A percentile compares a stretch with the other conserved stretches of the same genome.
phyloP scores from a whole-genome alignment of 2,329 filamentous ascomycete species.

The Scorias spongiosa region DNA sequence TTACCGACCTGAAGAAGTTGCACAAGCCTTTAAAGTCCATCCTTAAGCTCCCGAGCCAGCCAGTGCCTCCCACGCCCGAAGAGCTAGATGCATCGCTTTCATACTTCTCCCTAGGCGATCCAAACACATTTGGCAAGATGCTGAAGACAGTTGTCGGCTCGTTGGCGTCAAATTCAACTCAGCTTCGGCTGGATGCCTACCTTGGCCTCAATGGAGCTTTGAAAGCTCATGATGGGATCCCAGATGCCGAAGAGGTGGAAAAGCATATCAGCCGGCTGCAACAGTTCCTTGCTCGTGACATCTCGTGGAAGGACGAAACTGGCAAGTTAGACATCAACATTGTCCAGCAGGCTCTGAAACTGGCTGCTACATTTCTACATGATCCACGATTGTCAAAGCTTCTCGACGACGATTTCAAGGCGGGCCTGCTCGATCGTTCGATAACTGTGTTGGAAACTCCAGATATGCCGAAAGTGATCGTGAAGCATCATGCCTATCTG shows the following conservation, averaged over 20 bases:
- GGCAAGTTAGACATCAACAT: conserved; percentile 49
- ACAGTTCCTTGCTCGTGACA: conserved; percentile 72
- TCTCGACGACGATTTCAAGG: conserved; percentile 62
- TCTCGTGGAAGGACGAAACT: conserved; percentile 42
- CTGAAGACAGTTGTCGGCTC: conserved; percentile 72
- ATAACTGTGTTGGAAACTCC: conserved; percentile 58
- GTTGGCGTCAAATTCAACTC: conserved; percentile 57
- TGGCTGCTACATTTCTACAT: conserved; percentile 64
- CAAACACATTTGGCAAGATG: conserved; percentile 57
- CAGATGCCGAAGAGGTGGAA: conserved; percentile 55
- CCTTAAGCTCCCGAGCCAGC: conserved; percentile 51
- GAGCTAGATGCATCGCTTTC: conserved; percentile 25
- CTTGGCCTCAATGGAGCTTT: conserved; percentile 60
- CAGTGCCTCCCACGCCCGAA: conserved; percentile 21
- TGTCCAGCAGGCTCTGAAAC: conserved; percentile 59
- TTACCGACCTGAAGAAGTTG: conserved; percentile 31
- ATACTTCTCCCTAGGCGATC: conserved; percentile 30
- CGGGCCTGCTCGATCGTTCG: conserved; percentile 67
- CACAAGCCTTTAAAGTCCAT: conserved; percentile 55
- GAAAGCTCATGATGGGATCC: conserved; percentile 68
- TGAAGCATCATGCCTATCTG: conserved; percentile 66
- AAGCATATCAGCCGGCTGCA: conserved; percentile 63
- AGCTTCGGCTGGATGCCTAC: conserved; percentile 72
- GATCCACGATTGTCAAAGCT: conserved; percentile 54
- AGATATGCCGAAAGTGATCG: conserved; percentile 57